Conservation (phyloP, 257 asterid genomes). For the Nicotiana noctiflora region DNA sequence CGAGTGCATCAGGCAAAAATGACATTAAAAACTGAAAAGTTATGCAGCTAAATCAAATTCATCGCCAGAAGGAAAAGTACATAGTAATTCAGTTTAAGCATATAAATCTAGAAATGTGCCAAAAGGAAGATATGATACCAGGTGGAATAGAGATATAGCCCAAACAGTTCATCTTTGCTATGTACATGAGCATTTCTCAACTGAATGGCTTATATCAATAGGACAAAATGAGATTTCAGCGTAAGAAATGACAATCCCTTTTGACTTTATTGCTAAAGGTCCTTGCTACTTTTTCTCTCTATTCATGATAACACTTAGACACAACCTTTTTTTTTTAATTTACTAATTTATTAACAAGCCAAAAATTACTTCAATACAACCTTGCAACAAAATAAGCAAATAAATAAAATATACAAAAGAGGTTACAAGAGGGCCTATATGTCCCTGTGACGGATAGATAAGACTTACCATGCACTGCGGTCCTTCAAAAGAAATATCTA, state of each 20-base stretch:
- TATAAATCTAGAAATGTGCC: neutral
- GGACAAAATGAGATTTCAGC: neutral
- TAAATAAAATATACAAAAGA: neutral
- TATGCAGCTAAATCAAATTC: neutral
- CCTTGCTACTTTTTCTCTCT: neutral
- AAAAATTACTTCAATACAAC: neutral
- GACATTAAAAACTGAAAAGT: neutral
- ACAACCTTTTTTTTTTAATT: neutral
- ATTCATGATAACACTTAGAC: neutral
- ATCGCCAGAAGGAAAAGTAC: neutral
- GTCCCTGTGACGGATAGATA: neutral
- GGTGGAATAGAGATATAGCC: neutral
- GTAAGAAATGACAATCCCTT: neutral
- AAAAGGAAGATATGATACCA: neutral
- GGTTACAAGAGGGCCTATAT: neutral
- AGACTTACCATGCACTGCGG: conserved; percentile 63
- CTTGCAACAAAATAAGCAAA: neutral
- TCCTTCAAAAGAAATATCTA: conserved; percentile 63
- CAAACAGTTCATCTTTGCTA: neutral
- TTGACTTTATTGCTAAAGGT: neutral
- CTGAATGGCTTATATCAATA: neutral
- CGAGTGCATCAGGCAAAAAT: neutral
- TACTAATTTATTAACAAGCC: neutral
- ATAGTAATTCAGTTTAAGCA: neutral
- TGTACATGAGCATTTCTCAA: neutral